Evolutionary conservation across 768 basidiomycete species (phyloP).

Genomic region (Suillus tomentosus): DNA sequence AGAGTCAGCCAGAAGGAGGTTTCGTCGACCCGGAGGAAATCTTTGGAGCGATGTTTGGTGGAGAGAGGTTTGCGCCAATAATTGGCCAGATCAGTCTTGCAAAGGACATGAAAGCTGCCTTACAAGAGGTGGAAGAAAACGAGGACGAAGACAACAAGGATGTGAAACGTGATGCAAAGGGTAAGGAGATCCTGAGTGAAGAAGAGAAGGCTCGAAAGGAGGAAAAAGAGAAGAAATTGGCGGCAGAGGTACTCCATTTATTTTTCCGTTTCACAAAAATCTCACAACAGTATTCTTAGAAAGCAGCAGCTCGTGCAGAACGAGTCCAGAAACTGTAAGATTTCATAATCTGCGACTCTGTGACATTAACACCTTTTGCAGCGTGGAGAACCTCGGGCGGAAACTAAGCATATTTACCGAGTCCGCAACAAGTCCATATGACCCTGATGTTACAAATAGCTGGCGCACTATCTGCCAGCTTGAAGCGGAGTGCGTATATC

Average conservation of each 20-base stretch:
- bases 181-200: conserved; percentile 53
- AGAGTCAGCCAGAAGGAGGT: conserved; percentile 79
- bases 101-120: conserved; percentile 88
- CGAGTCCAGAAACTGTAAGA: conserved; percentile 65
- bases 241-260: conserved; percentile 59
- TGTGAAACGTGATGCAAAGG: conserved; percentile 53
- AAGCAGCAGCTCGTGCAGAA: conserved; percentile 77
- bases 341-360: not conserved
- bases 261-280: conserved; percentile 10
- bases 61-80: conserved; percentile 82
- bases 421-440: conserved; percentile 69
- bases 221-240: conserved; percentile 64
- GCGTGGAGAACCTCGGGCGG: conserved; percentile 71
- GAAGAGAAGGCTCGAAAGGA: conserved; percentile 78
- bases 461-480: conserved; percentile 78
- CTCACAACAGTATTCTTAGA: conserved; percentile 44
- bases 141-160: conserved; percentile 47
- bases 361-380: conserved; percentile 16
- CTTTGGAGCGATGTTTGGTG: conserved; percentile 85
- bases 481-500: conserved; percentile 72
- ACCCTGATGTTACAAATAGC: conserved; percentile 67
- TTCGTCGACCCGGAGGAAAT: conserved; percentile 87
- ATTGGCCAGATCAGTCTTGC: conserved; percentile 89
- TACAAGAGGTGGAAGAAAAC: conserved; percentile 83
- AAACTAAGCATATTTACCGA: conserved; percentile 90